These are phyloP conservation scores for Closterium sp. DNA, from an alignment of 139 green algal species.

Conservation along the genomic window DNA sequence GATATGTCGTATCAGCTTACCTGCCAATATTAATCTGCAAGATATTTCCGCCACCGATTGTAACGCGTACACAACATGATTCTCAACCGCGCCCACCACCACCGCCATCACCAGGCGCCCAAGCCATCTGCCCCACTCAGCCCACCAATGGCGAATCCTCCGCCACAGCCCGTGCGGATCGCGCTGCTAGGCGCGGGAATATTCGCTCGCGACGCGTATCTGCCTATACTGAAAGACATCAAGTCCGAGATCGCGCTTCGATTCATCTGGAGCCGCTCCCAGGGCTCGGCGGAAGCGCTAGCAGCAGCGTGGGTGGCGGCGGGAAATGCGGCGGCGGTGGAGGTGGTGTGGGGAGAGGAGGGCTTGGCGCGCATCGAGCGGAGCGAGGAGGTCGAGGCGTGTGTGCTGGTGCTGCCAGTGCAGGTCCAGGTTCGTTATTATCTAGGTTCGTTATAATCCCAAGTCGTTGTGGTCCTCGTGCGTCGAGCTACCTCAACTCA, in stretches of 20 bases:
- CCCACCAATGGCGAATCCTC: neutral
- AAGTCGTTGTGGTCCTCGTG: too few relatives aligned
- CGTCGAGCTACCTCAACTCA: too few relatives aligned
- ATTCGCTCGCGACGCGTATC: slow-evolving; percentile 32
- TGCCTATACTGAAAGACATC: neutral
- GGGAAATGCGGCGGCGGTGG: neutral
- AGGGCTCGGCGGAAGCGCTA: neutral
- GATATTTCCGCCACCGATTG: too few relatives aligned
- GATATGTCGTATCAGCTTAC: too few relatives aligned
- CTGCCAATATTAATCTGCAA: too few relatives aligned
- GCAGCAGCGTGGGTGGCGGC: neutral
- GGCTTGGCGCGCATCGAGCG: slow-evolving; percentile 11
- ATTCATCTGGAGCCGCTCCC: slow-evolving; percentile 36
- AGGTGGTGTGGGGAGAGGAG: slow-evolving; percentile 2
- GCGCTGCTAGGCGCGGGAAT: slow-evolving; percentile 32
- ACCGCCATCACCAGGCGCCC: too few relatives aligned
- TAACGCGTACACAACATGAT: neutral
- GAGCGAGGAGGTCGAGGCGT: slow-evolving; percentile 11
- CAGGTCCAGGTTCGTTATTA: slow-evolving; percentile 18
- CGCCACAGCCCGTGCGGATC: neutral
- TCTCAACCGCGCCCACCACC: too few relatives aligned
- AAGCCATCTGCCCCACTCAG: neutral
- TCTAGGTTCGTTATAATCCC: neutral
- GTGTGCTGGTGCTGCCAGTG: slow-evolving; percentile 26
- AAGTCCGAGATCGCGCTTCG: neutral